phyloP scores from a whole-genome alignment of 352 stramenopile species.

The Pythium insidiosum region DNA sequence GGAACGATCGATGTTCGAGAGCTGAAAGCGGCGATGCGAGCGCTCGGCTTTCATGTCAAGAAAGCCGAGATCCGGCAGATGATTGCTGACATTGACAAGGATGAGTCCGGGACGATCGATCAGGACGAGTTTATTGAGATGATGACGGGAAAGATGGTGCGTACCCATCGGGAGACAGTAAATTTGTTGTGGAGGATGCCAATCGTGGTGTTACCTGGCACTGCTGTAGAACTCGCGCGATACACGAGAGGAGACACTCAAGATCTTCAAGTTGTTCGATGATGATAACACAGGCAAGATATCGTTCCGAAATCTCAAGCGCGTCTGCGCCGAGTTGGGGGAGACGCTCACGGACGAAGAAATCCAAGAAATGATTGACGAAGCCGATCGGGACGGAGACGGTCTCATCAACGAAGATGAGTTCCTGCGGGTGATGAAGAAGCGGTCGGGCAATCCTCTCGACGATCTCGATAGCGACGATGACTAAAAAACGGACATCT shows the following conservation, averaged over 20 bases:
- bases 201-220: not conserved
- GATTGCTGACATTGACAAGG: slow-evolving; percentile 92
- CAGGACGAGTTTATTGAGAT: slow-evolving; percentile 94
- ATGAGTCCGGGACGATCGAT: slow-evolving; percentile 83
- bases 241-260: slow-evolving; percentile 87
- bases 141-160: slow-evolving; percentile 91
- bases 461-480: slow-evolving; percentile 90
- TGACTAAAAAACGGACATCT: slow-evolving; percentile 31
- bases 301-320: slow-evolving; percentile 93
- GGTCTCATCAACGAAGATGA: slow-evolving; percentile 93
- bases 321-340: slow-evolving; percentile 82
- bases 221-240: slow-evolving; percentile 64
- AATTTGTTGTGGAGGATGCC: too few relatives aligned
- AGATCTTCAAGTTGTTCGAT: slow-evolving; percentile 95
- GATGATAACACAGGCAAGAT: slow-evolving; percentile 94
- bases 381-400: slow-evolving; percentile 90
- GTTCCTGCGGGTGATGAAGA: slow-evolving; percentile 95
- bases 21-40: slow-evolving; percentile 92
- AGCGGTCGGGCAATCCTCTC: slow-evolving; percentile 88
- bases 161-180: too few relatives aligned
- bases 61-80: slow-evolving; percentile 90
- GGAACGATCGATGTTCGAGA: slow-evolving; percentile 89
- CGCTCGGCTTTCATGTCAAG: slow-evolving; percentile 91
- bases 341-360: slow-evolving; percentile 68
- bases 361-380: slow-evolving; percentile 94